A percentile compares a stretch with the other conserved stretches of the same genome.
Conservation (phyloP, 495 filamentous ascomycete genomes). For the Trichocladium uniseriatum region DNA sequence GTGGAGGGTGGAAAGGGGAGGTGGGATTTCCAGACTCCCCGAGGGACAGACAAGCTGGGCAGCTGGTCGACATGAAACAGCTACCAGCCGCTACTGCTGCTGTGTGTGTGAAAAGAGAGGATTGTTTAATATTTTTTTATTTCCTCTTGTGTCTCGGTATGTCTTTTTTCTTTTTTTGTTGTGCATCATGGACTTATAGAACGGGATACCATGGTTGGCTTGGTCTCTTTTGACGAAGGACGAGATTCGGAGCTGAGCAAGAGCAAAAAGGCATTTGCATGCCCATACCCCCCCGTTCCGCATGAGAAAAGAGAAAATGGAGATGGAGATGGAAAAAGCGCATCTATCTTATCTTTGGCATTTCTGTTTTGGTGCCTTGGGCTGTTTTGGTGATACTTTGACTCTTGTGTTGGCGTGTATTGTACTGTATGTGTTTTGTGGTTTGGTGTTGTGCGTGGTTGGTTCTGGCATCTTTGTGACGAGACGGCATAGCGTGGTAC, state of each 20-base stretch:
- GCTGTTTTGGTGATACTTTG: no score
- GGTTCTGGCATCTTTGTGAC: no score
- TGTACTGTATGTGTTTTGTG: no score
- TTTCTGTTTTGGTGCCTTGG: not conserved
- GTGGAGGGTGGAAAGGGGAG: no score
- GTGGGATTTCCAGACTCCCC: no score
- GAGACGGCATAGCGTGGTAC: no score
- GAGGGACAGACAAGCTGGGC: not conserved
- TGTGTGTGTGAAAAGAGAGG: not conserved
- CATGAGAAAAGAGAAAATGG: not conserved
- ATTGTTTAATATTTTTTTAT: conserved; percentile 4
- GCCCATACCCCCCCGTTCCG: not conserved
- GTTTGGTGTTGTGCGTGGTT: no score
- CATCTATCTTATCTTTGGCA: not conserved
- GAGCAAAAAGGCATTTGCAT: not conserved
- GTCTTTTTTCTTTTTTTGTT: no score
- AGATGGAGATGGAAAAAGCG: not conserved
- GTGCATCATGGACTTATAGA: conserved; percentile 18
- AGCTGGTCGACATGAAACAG: no score
- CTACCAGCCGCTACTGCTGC: not conserved
- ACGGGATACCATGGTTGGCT: conserved; percentile 15
- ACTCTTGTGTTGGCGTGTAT: no score
- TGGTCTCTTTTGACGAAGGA: not conserved
- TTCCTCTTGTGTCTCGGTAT: not conserved
- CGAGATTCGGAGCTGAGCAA: not conserved